A percentile compares a stretch with the other conserved stretches of the same genome.
Conservation (phyloP, 805 yeast species). For the Citeromyces matritensis region DNA sequence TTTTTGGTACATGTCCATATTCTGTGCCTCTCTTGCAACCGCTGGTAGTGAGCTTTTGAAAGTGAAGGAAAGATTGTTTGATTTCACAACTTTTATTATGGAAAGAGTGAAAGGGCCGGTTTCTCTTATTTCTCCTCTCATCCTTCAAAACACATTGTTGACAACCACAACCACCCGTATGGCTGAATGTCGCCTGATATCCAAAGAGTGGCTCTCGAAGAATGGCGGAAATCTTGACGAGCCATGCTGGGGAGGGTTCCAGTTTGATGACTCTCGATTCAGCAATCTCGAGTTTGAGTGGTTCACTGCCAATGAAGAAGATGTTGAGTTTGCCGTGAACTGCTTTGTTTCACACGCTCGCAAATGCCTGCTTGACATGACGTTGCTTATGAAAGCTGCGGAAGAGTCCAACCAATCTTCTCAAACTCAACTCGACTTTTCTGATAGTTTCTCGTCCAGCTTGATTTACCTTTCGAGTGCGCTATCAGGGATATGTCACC, state of each 20-base stretch:
- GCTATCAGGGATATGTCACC: slow-evolving; percentile 49
- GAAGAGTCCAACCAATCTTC: not conserved
- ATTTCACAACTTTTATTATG: slow-evolving; percentile 27
- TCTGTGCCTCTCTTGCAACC: slow-evolving; percentile 58
- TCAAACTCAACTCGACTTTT: not conserved
- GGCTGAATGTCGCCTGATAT: slow-evolving; percentile 35
- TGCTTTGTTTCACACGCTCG: slow-evolving; percentile 1
- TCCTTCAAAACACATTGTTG: slow-evolving; percentile 48
- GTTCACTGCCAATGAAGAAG: slow-evolving; percentile 52
- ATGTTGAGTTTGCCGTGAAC: slow-evolving; percentile 18
- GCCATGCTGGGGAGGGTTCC: slow-evolving; percentile 65
- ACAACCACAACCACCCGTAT: slow-evolving; percentile 48
- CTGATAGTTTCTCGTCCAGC: slow-evolving; percentile 24
- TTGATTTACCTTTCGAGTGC: slow-evolving; percentile 43
- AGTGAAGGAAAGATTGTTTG: slow-evolving; percentile 26
- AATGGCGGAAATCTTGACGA: slow-evolving; percentile 22
- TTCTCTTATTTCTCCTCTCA: slow-evolving; percentile 39
- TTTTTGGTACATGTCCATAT: slow-evolving; percentile 52
- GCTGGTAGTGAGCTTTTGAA: slow-evolving; percentile 37
- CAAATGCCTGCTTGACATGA: not conserved
- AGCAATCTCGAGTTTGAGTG: slow-evolving; percentile 46
- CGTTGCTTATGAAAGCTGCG: not conserved
- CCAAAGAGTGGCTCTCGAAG: slow-evolving; percentile 23
- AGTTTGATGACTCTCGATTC: slow-evolving; percentile 38
- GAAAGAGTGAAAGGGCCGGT: slow-evolving; percentile 48